Conservation (phyloP, 345 rosid genomes). For the Pugionium dolabratum region DNA sequence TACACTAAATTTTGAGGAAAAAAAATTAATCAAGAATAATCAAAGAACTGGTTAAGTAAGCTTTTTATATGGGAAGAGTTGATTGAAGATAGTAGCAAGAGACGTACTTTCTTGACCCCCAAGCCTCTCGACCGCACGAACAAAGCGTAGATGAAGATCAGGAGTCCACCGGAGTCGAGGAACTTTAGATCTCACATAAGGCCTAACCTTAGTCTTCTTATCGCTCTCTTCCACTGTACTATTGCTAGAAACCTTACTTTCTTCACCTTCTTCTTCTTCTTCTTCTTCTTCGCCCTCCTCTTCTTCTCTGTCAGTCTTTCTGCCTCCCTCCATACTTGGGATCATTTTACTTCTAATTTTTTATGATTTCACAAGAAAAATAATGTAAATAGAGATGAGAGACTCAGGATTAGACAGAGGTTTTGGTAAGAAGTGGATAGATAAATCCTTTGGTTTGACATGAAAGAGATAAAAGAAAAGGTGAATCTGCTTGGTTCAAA, state of each 20-base stretch:
- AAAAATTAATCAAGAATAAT: constrained; percentile 1
- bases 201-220: constrained; percentile 64
- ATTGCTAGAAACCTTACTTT: constrained; percentile 65
- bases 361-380: neutral
- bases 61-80: no score
- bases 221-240: constrained; percentile 78
- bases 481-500: constrained; percentile 24
- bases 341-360: constrained; percentile 15
- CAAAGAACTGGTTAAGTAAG: neutral
- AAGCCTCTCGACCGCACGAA: constrained; percentile 74
- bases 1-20: neutral
- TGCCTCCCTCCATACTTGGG: constrained; percentile 20
- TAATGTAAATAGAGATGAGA: neutral
- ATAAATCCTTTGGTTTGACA: constrained; percentile 22
- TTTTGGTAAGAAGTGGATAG: constrained; percentile 19
- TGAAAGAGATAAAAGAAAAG: constrained; percentile 32
- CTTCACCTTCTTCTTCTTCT: constrained; percentile 50
- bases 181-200: constrained; percentile 70
- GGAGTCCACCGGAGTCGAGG: constrained; percentile 95
- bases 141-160: constrained; percentile 76
- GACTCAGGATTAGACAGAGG: neutral
- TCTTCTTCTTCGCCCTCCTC: constrained; percentile 18
- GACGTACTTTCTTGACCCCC: constrained; percentile 88
- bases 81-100: neutral
- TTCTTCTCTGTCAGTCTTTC: constrained; percentile 14